Base-by-base conservation (phyloP, 2,329 filamentous ascomycete species). In the Aspergillus awamori region DNA sequence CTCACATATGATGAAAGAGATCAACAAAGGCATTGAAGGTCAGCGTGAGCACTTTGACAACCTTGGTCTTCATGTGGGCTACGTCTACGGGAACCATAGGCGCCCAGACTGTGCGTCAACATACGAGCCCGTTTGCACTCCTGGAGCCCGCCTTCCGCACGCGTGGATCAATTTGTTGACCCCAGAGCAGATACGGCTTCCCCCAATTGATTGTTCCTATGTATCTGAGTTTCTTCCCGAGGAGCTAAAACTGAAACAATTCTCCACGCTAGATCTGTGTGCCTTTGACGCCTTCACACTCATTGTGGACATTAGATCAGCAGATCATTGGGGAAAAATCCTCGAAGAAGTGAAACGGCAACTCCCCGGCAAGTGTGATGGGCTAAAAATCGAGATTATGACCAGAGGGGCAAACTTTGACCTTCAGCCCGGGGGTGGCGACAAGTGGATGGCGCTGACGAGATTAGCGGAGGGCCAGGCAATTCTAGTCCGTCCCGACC, bases 121-220 rank as follows among this genome's bases (percentile, higher is more conserved):
- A 1, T 81, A 74, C 58, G 66, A 63, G 1, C 72, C 77, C 2
- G 73, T 73, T n/a, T 80, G 77, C 59, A 60, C 70, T 0, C 56
- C 70, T 0, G 79, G 80, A 0, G 79, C 77, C 6, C 68, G 78
- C 36, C 58, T 81, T 5, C 78, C 79, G 4, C 79, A 81, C 64
- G 71, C 73, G 1, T 81, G 79, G 78, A 73, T 81, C 13, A 30
- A 24, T 13, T 36, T 56, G 4, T 47, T 54, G 4, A 26, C 11
- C 4, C 2, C 7, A 0, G 15, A 55, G 5, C 10, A 39, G 5
- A 45, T 63, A 11, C 26, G 30, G 3, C 60, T 71, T 2, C 33
- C 61, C 0, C 65, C 71, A 0, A 69, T 79, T 7, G 71, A 79
- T 43, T 67, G 70, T 0, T 77, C 75, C 0, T 79, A 78, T 52